Evolutionary conservation across 176 grass and related monocot genomes (phyloP), one percentile per base, ranked within the genome.

Genomic region (Eleusine coracana): DNA sequence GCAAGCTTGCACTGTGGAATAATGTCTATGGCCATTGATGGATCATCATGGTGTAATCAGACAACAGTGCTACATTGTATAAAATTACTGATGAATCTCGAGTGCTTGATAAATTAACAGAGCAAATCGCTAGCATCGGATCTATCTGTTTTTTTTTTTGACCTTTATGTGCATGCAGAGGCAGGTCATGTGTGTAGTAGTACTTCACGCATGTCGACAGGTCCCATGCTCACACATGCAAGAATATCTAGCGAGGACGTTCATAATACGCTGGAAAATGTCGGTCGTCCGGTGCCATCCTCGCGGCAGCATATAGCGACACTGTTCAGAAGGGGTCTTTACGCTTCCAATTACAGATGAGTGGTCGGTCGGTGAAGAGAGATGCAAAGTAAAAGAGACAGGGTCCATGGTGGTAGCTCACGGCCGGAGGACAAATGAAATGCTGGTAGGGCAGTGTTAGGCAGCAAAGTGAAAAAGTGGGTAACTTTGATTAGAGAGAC

Each of bases 381-480:
- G 59, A 63, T 75, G 70, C 62, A 88, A 88, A 84, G 62, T 61
- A 60, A 88, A 84, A 89, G 70, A 52, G 40, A 15, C 74, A 27
- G 66, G 73, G 67, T 4, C 59, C 59, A 61, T 61, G 59, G 10
- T 62, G 10, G 10, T 64, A 65, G 82, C 21, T 23, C 23, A 13
- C 8, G 58, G 48, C 46, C 41, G 75, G 86, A 83, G 76, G 74
- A 82, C 34, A 62, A 25, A 25, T 25, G 25, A 25, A 6, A 21
- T 79, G 59, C 74, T 36, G 55, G 66, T n/a, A 16, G 52, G 73
- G 4, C 29, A 55, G 17, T 51, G 70, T 16, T 16, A 28, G 70
- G 21, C 63, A 59, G 12, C 78, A 82, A 87, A 77, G 86, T 78
- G 73, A 77, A 88, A 72, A 81, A 77, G 86, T 12, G 2, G 52